Evolutionary conservation across 2,329 filamentous ascomycete genomes (phyloP).

Genomic region (Cryoendolithus antarcticus): DNA sequence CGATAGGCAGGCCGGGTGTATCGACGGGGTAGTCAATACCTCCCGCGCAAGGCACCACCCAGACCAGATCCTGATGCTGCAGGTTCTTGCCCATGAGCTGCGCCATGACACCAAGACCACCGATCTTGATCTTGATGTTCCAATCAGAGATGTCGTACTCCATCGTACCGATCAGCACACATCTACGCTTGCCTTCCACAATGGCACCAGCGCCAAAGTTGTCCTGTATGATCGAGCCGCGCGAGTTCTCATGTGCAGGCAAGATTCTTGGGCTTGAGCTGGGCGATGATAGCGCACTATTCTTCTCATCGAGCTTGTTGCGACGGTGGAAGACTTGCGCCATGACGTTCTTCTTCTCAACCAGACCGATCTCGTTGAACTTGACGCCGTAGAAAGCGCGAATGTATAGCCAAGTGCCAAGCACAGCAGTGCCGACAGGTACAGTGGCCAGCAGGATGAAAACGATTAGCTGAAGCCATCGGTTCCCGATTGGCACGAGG

Average conservation of each 20-base stretch:
- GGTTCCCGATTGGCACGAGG: slow-evolving; percentile 41
- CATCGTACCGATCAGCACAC: slow-evolving; percentile 56
- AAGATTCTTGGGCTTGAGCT: slow-evolving; percentile 3
- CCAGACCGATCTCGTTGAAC: slow-evolving; percentile 46
- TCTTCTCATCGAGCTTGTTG: slow-evolving; percentile 13
- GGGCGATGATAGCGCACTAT: background rate
- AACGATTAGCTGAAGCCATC: slow-evolving; percentile 41
- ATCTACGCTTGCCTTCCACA: slow-evolving; percentile 28
- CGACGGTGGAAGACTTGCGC: slow-evolving; percentile 9
- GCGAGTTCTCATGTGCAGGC: slow-evolving; percentile 2
- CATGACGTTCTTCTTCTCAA: slow-evolving; percentile 32
- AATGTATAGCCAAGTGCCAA: slow-evolving; percentile 45
- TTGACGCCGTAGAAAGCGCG: slow-evolving; percentile 52
- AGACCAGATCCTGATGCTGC: slow-evolving; percentile 52
- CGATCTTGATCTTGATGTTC: slow-evolving; percentile 60
- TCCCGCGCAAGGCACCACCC: slow-evolving; percentile 40
- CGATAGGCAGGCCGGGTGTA: slow-evolving; percentile 47
- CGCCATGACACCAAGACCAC: slow-evolving; percentile 58
- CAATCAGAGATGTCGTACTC: slow-evolving; percentile 62
- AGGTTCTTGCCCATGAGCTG: slow-evolving; percentile 56
- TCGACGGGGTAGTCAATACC: slow-evolving; percentile 53
- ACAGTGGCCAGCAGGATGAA: slow-evolving; percentile 44
- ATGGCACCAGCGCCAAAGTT: slow-evolving; percentile 12
- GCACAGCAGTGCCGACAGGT: slow-evolving; percentile 37
- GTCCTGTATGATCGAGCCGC: slow-evolving; percentile 13